Evolutionary conservation across 768 basidiomycete genomes (phyloP).

Genomic region (Boletus tomentosulus): DNA sequence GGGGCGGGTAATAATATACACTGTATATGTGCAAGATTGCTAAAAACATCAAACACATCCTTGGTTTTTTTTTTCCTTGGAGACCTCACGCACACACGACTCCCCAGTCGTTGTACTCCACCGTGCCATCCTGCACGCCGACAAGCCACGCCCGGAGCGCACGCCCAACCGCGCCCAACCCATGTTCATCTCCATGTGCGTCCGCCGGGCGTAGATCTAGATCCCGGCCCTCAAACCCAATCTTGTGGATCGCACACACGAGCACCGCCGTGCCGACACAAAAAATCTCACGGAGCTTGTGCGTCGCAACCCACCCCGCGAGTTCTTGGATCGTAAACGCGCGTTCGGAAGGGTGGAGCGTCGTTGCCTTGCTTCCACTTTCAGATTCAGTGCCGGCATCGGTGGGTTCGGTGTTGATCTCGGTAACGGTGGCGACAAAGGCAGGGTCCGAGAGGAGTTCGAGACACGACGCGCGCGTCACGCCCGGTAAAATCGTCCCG

Average conservation of each 20-base stretch:
- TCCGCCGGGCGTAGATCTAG: constrained; percentile 54
- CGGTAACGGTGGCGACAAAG: constrained; percentile 25
- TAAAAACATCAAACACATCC: neutral
- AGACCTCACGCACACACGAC: constrained; percentile 31
- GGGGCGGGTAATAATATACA: neutral
- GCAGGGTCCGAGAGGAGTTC: constrained; percentile 63
- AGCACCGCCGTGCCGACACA: constrained; percentile 83
- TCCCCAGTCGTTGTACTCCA: constrained; percentile 63
- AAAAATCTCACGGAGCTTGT: constrained; percentile 75
- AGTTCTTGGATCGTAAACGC: constrained; percentile 58
- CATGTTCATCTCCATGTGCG: constrained; percentile 34
- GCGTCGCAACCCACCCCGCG: constrained; percentile 50
- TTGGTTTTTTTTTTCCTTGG: neutral
- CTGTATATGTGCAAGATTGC: neutral
- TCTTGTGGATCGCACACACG: constrained; percentile 64
- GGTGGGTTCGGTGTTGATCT: neutral
- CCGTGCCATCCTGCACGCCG: constrained; percentile 69
- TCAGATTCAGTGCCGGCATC: no score
- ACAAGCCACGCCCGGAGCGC: constrained; percentile 70
- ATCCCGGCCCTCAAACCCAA: constrained; percentile 65
- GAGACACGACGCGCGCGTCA: constrained; percentile 85
- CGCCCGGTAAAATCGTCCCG: constrained; percentile 89
- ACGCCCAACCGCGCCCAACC: constrained; percentile 55
- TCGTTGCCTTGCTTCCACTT: neutral
- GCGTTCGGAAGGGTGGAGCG: constrained; percentile 51